Percentiles rank a stretch among this genome's conserved stretches.
These are phyloP conservation scores for Bondarzewia mesenterica DNA, from an alignment of 1,284 basidiomycete species.

Conservation along the genomic window DNA sequence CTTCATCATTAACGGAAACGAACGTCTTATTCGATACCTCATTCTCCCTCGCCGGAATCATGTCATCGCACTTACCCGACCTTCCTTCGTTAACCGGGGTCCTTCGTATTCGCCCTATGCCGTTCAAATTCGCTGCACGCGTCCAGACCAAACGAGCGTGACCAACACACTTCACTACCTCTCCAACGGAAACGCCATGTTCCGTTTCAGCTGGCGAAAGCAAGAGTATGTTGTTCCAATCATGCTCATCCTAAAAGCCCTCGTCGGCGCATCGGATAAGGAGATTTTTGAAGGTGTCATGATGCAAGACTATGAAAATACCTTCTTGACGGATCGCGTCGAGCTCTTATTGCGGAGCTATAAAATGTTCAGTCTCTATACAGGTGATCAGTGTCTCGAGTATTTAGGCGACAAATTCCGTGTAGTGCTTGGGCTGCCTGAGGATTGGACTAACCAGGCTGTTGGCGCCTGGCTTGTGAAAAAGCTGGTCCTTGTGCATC, in stretches of 20 bases:
- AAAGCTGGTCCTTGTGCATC: constrained; percentile 87
- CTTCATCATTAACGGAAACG: constrained; percentile 98
- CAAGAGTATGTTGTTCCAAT: constrained; percentile 99
- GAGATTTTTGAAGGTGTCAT: constrained; percentile 98
- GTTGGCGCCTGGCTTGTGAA: constrained; percentile 83
- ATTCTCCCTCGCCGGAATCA: constrained; percentile 89
- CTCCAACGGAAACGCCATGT: constrained; percentile 90
- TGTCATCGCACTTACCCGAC: constrained; percentile 80
- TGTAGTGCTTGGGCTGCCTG: constrained; percentile 85
- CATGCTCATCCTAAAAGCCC: constrained; percentile 93
- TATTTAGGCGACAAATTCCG: constrained; percentile 99
- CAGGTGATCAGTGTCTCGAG: constrained; percentile 89
- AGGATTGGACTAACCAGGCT: constrained; percentile 85
- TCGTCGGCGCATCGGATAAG: constrained; percentile 91
- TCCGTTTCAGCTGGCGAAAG: constrained; percentile 96
- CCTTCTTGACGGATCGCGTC: constrained; percentile 95
- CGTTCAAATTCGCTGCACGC: constrained; percentile 92
- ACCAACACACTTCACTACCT: constrained; percentile 98
- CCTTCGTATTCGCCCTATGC: constrained; percentile 93
- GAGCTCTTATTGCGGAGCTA: constrained; percentile 97
- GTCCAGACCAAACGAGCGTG: constrained; percentile 83
- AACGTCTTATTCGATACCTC: constrained; percentile 96
- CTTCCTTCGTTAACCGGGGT: constrained; percentile 87
- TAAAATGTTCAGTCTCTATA: constrained; percentile 87
- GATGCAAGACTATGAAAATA: constrained; percentile 96